Base-by-base conservation (phyloP, 257 asterid species). In the Solanum chmielewskii region DNA sequence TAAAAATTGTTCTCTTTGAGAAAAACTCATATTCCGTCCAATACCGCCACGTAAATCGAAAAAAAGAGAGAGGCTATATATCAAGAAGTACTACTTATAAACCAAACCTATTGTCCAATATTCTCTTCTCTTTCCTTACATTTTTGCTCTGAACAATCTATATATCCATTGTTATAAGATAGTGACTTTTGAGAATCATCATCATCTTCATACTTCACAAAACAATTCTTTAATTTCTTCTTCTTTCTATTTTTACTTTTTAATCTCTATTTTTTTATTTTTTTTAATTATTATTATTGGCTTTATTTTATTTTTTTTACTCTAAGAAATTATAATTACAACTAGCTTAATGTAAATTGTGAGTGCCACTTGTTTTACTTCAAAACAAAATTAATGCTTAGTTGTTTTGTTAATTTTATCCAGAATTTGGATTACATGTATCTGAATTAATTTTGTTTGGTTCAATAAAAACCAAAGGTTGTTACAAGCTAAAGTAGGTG, bases 281-380 rank as follows among this genome's bases (percentile, higher is more conserved):
- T 16, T 27, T 33, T 13, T 47, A 5, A 37, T 37, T 68, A 62
- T n/a, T 68, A 68, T 29, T 27, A 73, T 52, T 86, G 74, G 83
- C 13, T 64, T 41, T 64, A 69, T 69, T 41, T 31, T 31, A 31
- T 31, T 31, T 31, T 31, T 31, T 70, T 68, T 49, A 69, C 59
- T 84, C 80, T 31, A 83, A 62, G 62, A 84, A 75, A 75, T 35
- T 83, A 84, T 56, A 25, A 66, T 70, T 37, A 68, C 90, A 15
- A 27, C 18, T 60, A 88, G 73, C 83, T 56, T 73, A 84, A 21
- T 41, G n/a, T 31, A 31, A 71, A 73, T 84, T 68, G 83, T 31
- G 49, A 87, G 75, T 89, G 93, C 88, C 95, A 91, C 89, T 71
- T 90, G 91, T 91, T 84, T 75, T 62, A 64, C 74, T 45, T 45